Evolutionary conservation across 805 yeast species (phyloP), one percentile per base, ranked within the genome.

Genomic region (Candida namnaoensis): DNA sequence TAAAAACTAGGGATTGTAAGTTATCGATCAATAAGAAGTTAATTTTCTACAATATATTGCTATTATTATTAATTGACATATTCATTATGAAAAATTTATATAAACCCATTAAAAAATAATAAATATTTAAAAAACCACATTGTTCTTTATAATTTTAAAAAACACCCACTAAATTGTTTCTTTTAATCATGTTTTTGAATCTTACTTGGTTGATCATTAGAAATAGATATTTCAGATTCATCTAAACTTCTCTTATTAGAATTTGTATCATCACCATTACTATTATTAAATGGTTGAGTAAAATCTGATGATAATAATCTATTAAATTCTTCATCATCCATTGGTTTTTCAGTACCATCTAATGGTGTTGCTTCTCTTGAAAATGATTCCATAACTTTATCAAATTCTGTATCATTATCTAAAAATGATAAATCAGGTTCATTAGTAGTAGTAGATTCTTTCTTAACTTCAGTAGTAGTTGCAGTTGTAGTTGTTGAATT

Each of bases 351-450:
- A 32, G 35, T 44, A 7, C 36, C 34, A 24, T 39, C 49, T n/a
- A 44, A 54, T 5, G 60, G 60, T 2, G 60, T 56, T 1, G 49
- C 47, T 30, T 54, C 58, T 36, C 43, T 53, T 7, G 58, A 54
- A 5, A 54, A 41, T 3, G 58, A 52, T 36, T 52, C 45, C n/a
- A 56, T 32, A 13, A 54, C 58, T 36, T 48, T 47, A 32, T 52
- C 52, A 30, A 56, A 52, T 35, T 56, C 60, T 5, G 51, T 50
- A 40, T 54, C 60, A 35, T 52, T 38, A 13, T 40, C 32, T n/a
- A 43, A 27, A 32, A 47, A 41, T 11, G 45, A 36, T 9, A 49
- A 38, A 13, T 41, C 39, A 1, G 40, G 35, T 12, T 32, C 28
- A 15, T 23, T 13, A 3, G 28, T 5, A 26, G 8, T 8, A 7